Evolutionary conservation across 805 yeast species (phyloP), one percentile per base, ranked within the genome.

Genomic region (Candida dajiaensis): DNA sequence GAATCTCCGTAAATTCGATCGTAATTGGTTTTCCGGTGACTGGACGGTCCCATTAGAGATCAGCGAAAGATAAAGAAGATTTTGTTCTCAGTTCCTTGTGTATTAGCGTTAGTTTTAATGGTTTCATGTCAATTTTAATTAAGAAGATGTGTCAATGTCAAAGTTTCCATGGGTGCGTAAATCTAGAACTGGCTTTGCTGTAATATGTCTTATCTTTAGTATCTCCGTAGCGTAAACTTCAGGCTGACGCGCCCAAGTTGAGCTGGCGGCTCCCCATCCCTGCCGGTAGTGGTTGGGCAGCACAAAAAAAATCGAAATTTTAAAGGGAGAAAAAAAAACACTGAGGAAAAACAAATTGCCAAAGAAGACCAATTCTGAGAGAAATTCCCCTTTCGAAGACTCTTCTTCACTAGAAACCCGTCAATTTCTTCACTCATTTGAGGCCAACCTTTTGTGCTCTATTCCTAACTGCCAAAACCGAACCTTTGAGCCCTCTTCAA

Each of bases 1-100:
- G 2, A 69, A 71, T 13, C 52, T 76, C 36, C 69, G 80, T 26
- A 78, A 76, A 53, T 76, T 77, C 47, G 78, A 74, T 46, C 65
- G 57, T n/a, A 47, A 46, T 28, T 55, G 58, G 59, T 57, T 55
- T 46, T 42, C 42, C 19, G 61, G 61, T 13, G 54, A 54, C n/a
- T 54, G 49, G 41, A 42, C 46, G 6, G 56, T 54, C 12, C 48
- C 39, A 16, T 42, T 41, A 46, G 57, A 44, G 20, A 35, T 45
- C 35, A 43, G 16, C 44, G 41, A 33, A 20, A 33, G 20, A 16
- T 33, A 16, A 8, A 33, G 20, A 33, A 28, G n/a, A 7, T 4
- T 4, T 13, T 13, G 31, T 9, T 7, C 4, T 6, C 28, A 25
- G 28, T 11, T 9, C 10, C 18, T 8, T 33, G 20, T 16, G 12